A percentile compares a stretch with the other conserved stretches of the same genome.
These are phyloP conservation scores for Fusarium agapanthi DNA, from an alignment of 2,329 filamentous ascomycete species.

Conservation along the genomic window DNA sequence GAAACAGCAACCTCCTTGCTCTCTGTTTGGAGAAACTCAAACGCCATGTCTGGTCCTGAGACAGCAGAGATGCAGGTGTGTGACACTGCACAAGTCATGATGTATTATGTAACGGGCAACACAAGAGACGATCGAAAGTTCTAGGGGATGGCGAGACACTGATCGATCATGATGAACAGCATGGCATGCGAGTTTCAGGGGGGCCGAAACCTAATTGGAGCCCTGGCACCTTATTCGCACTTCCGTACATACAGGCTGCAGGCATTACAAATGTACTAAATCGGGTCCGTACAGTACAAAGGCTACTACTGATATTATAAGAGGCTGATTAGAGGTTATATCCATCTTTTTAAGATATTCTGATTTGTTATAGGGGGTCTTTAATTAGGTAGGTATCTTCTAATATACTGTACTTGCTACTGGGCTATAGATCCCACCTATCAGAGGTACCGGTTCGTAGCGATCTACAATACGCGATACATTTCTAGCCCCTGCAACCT, in stretches of 20 bases:
- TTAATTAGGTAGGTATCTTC: no score
- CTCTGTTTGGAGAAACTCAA: neutral
- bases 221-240: slow-evolving; percentile 19
- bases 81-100: slow-evolving; percentile 8
- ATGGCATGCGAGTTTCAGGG: slow-evolving; percentile 35
- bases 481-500: no score
- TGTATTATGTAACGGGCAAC: slow-evolving; percentile 11
- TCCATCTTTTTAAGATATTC: no score
- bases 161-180: slow-evolving; percentile 2
- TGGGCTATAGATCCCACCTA: no score
- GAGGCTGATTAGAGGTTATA: no score
- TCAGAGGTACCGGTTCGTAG: no score
- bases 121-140: slow-evolving; percentile 23
- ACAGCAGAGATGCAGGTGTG: slow-evolving; percentile 8
- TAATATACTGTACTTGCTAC: no score
- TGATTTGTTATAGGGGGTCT: no score
- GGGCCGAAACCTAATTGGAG: slow-evolving; percentile 19
- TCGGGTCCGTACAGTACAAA: no score
- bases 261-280: no score
- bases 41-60: slow-evolving; percentile 19
- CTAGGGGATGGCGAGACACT: slow-evolving; percentile 12
- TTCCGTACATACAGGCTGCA: neutral
- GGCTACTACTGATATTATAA: no score
- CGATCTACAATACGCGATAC: no score
- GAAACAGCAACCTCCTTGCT: slow-evolving; percentile 3